Conservation (phyloP, 1,284 basidiomycete species). For the Inonotus obliquus region DNA sequence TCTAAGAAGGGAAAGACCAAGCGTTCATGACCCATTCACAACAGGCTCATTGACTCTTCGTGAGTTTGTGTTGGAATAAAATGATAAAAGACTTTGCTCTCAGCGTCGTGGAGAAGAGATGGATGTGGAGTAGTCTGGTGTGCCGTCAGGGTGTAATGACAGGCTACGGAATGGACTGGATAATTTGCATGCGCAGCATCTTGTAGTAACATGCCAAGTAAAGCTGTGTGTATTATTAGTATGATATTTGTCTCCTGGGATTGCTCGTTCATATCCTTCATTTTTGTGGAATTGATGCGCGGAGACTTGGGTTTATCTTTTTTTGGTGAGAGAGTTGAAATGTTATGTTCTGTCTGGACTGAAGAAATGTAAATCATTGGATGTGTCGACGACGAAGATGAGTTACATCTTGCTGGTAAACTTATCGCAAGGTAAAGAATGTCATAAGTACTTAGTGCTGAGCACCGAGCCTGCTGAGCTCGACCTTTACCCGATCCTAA, state of each 20-base stretch:
- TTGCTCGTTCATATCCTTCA: background rate
- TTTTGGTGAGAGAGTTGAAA: no score
- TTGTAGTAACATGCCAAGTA: background rate
- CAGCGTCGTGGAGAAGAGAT: background rate
- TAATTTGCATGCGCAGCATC: background rate
- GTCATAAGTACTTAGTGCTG: no score
- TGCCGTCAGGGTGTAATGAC: background rate
- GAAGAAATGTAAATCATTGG: no score
- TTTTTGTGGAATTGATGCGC: background rate
- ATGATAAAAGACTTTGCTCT: background rate
- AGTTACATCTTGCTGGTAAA: no score
- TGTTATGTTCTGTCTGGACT: no score
- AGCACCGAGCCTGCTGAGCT: no score
- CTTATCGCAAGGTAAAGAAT: no score
- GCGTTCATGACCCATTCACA: conserved; percentile 2
- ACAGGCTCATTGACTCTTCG: no score
- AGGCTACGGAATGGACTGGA: background rate
- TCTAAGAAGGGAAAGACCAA: conserved; percentile 34
- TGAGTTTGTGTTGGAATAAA: no score
- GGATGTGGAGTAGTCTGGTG: background rate
- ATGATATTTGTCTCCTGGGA: background rate
- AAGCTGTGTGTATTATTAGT: background rate
- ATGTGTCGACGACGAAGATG: no score
- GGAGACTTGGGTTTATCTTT: background rate
- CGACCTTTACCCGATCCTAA: no score